Conservation (phyloP, 2,329 filamentous ascomycete species). For the Botrytis porri region DNA sequence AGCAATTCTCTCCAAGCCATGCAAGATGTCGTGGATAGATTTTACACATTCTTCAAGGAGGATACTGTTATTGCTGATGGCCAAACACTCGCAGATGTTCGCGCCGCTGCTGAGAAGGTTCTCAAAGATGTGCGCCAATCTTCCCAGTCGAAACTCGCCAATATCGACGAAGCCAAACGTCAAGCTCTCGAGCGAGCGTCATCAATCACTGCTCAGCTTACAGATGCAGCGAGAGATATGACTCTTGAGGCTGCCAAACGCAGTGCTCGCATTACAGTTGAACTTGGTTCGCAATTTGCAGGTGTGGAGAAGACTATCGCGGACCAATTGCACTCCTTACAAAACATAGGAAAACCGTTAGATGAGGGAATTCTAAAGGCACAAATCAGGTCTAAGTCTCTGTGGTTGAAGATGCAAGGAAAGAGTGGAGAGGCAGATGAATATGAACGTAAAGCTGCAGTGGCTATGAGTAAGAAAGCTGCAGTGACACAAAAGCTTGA, state of each 20-base stretch:
- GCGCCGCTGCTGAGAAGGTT: conserved; percentile 25
- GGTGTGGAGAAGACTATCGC: conserved; percentile 39
- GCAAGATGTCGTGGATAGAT: conserved; percentile 31
- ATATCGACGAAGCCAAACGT: conserved; percentile 29
- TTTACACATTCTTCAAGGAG: conserved; percentile 30
- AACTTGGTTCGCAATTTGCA: conserved; percentile 30
- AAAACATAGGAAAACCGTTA: conserved; percentile 43
- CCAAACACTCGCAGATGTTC: conserved; percentile 25
- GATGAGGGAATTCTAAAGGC: conserved; percentile 50
- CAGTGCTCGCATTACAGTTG: conserved; percentile 34
- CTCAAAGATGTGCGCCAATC: conserved; percentile 28
- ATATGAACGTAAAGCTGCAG: conserved; percentile 49
- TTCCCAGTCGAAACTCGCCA: conserved; percentile 26
- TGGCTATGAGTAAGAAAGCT: conserved; percentile 24
- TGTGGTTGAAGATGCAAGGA: conserved; percentile 55
- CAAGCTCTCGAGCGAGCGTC: conserved; percentile 29
- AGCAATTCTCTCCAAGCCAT: conserved; percentile 29
- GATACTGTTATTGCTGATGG: conserved; percentile 25
- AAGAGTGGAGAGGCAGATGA: conserved; percentile 46
- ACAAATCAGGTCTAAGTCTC: conserved; percentile 54
- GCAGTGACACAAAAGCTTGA: conserved; percentile 1
- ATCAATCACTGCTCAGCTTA: conserved; percentile 24
- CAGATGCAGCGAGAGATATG: conserved; percentile 29
- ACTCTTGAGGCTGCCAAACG: conserved; percentile 34
- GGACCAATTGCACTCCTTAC: conserved; percentile 38